Evolutionary conservation across 192 early-diverging fungal genomes (phyloP).

Genomic region (Paraglomus occultum): DNA sequence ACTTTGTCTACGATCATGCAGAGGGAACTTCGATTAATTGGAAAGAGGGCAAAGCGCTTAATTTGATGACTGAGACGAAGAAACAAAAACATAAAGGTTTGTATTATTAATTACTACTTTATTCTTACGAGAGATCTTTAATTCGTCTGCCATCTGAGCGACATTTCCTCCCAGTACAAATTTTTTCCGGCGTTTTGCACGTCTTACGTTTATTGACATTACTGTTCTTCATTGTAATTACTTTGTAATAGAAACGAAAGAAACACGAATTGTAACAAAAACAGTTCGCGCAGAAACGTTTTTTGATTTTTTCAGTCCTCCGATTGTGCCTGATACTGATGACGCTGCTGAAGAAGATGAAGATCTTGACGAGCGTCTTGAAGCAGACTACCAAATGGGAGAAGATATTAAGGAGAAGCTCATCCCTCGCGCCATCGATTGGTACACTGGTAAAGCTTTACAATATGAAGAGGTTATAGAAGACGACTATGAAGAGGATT

Average conservation of each 20-base stretch:
- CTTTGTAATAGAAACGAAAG: conserved; percentile 74
- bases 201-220: too few species aligned
- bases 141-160: background rate
- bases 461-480: conserved; percentile 66
- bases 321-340: conserved; percentile 72
- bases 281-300: conserved; percentile 96
- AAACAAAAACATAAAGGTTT: conserved; percentile 97
- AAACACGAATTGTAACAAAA: conserved; percentile 96
- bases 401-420: conserved; percentile 99
- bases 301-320: conserved; percentile 95
- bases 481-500: conserved; percentile 26
- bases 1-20: conserved; percentile 89
- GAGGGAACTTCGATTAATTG: conserved; percentile 90
- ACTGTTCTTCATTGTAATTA: background rate
- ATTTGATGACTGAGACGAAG: conserved; percentile 92
- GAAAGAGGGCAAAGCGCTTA: conserved; percentile 97
- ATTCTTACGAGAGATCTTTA: conserved; percentile 2
- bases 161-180: background rate
- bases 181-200: background rate
- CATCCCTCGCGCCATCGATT: conserved; percentile 94
- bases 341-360: conserved; percentile 72
- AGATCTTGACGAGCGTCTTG: conserved; percentile 82
- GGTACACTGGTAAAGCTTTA: conserved; percentile 98
- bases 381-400: conserved; percentile 94
- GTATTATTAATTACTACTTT: background rate